Evolutionary conservation across 768 basidiomycete species (phyloP), one percentile per base, ranked within the genome.

Genomic region (Tylopilus plumbeoviolaceoides): DNA sequence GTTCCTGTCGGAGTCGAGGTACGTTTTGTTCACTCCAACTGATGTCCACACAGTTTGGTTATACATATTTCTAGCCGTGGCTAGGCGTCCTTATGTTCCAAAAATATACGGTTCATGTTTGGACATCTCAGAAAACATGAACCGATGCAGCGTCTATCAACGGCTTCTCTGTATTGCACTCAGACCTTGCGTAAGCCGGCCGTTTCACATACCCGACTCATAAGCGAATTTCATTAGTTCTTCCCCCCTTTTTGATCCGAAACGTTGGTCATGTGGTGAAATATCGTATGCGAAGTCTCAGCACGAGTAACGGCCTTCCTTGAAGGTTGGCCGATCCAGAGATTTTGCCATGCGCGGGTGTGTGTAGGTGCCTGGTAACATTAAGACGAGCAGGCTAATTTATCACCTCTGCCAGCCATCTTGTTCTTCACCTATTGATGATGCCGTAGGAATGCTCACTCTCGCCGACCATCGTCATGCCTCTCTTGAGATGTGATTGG

Each of bases 11-110:
- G 2, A 27, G 14, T 38, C n/a, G 4, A 14, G 30, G 20, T 47
- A 35, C 4, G 36, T 38, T 15, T 28, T 0, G 15, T 18, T 35
- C 44, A 10, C n/a, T 42, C 27, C 28, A 28, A 17, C 27, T 38
- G 36, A 42, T 30, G 17, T 48, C 36, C 49, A 53, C 40, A 48
- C 50, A 44, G 33, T 40, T 52, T 33, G 35, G 47, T 59, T 30
- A 23, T 17, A 7, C 21, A 8, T 30, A 6, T 25, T 43, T 41
- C 43, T 12, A 10, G 30, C 21, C 10, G 21, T 25, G 57, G n/a
- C 31, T 20, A 15, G 25, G 35, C n/a, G 25, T 18, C 38, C 44
- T 5, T 18, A 31, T 10, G 25, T n/a, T 48, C 15, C 5, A 14
- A 21, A 44, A 46, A 54, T 45, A 33, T 44, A 47, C 20, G 5